Conservation (phyloP, 2,329 filamentous ascomycete species). For the Pseudonectria foliicola region DNA sequence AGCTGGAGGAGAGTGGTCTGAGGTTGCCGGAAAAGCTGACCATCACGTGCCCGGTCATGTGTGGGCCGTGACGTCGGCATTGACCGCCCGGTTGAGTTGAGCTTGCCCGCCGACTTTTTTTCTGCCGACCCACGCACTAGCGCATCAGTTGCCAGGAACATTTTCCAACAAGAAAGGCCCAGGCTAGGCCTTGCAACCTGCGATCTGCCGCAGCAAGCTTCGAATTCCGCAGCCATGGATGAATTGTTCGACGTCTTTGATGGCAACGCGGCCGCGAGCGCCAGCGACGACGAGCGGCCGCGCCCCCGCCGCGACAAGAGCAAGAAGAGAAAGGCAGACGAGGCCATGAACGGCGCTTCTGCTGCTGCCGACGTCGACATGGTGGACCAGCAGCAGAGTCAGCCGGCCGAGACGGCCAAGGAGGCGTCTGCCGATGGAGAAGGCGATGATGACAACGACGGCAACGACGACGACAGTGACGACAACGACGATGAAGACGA, state of each 20-base stretch:
- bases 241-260: conserved; percentile 81
- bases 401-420: no score
- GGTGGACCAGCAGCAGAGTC: conserved; percentile 1
- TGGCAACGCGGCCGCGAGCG: conserved; percentile 41
- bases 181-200: conserved; percentile 7
- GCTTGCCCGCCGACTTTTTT: conserved; percentile 16
- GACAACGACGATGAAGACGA: conserved; percentile 33
- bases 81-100: conserved; percentile 15
- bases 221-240: conserved; percentile 48
- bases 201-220: conserved; percentile 6
- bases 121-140: conserved; percentile 22
- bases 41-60: conserved; percentile 17
- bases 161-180: conserved; percentile 3
- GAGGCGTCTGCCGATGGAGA: no score
- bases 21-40: conserved; percentile 22
- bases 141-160: not conserved
- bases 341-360: conserved; percentile 55
- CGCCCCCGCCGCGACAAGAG: conserved; percentile 51
- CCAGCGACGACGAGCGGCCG: conserved; percentile 36
- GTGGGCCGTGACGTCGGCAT: conserved; percentile 18
- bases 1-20: conserved; percentile 24
- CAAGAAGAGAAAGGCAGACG: conserved; percentile 84
- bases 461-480: conserved; percentile 24
- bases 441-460: conserved; percentile 9
- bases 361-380: conserved; percentile 19